These are phyloP conservation scores for Linnemannia schmuckeri DNA, from an alignment of 192 early-diverging fungal genomes.

Conservation along the genomic window DNA sequence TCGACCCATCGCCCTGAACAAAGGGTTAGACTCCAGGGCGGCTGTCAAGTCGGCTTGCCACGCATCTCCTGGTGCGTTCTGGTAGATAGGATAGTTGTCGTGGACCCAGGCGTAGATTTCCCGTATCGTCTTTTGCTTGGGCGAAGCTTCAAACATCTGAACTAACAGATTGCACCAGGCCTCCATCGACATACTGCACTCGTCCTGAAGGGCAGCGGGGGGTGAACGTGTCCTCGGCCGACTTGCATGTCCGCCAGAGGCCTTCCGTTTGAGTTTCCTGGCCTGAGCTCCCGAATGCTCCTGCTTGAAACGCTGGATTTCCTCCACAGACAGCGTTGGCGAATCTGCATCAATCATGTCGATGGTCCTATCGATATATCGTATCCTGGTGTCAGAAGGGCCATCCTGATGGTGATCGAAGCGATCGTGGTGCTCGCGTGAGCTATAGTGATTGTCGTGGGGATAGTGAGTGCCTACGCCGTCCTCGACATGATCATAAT, in stretches of 20 bases:
- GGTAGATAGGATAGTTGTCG: slow-evolving; percentile 58
- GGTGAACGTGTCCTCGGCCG: slow-evolving; percentile 47
- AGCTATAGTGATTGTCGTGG: slow-evolving; percentile 5
- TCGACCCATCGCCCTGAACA: slow-evolving; percentile 57
- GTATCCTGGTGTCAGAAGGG: slow-evolving; percentile 38
- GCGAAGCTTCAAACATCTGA: slow-evolving; percentile 58
- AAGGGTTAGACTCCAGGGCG: slow-evolving; percentile 57
- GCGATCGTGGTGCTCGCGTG: slow-evolving; percentile 1
- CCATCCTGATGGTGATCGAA: slow-evolving; percentile 20
- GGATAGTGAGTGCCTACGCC: neutral
- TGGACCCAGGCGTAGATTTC: slow-evolving; percentile 58
- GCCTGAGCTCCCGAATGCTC: slow-evolving; percentile 35
- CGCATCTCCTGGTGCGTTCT: slow-evolving; percentile 52
- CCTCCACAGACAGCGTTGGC: slow-evolving; percentile 45
- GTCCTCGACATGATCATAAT: slow-evolving; percentile 22
- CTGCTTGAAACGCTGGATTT: slow-evolving; percentile 50
- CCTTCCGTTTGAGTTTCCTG: slow-evolving; percentile 43
- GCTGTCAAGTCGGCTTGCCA: slow-evolving; percentile 55
- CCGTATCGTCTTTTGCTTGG: slow-evolving; percentile 61
- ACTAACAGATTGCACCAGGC: slow-evolving; percentile 57
- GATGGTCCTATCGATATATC: slow-evolving; percentile 41
- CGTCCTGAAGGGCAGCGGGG: slow-evolving; percentile 38
- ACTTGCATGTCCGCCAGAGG: slow-evolving; percentile 33
- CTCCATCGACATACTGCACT: slow-evolving; percentile 57
- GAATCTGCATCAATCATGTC: slow-evolving; percentile 40